phyloP scores from a whole-genome alignment of 441 rosid species.

The Lepidium campestre region DNA sequence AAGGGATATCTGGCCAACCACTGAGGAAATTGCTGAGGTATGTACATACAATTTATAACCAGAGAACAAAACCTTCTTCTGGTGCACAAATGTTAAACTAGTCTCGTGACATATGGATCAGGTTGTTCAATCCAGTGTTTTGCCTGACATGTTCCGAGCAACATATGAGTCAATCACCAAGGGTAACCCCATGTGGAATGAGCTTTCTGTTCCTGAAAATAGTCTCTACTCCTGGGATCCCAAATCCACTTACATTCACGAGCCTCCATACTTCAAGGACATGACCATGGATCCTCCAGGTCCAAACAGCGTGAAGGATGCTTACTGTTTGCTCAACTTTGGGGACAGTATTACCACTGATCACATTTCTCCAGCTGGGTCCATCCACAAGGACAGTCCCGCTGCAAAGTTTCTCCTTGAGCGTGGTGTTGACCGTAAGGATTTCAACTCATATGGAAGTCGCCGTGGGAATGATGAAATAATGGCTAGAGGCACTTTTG shows the following conservation, averaged over 20 bases:
- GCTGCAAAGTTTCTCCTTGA: slow-evolving; percentile 87
- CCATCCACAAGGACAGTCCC: slow-evolving; percentile 92
- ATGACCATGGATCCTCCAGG: slow-evolving; percentile 96
- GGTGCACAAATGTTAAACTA: neutral
- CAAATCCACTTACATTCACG: slow-evolving; percentile 81
- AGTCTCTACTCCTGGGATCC: slow-evolving; percentile 79
- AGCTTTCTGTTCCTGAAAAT: slow-evolving; percentile 62
- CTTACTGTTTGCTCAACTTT: slow-evolving; percentile 88
- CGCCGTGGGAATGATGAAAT: slow-evolving; percentile 96
- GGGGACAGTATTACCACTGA: slow-evolving; percentile 98
- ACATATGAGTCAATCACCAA: slow-evolving; percentile 85
- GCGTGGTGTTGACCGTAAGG: slow-evolving; percentile 78
- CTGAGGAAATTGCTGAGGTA: slow-evolving; percentile 79
- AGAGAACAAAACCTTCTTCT: neutral
- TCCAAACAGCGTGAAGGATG: slow-evolving; percentile 82
- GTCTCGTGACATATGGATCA: neutral
- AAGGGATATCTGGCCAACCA: slow-evolving; percentile 91
- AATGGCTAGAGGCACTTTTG: slow-evolving; percentile 96
- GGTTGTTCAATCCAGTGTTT: slow-evolving; percentile 83
- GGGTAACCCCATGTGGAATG: slow-evolving; percentile 94
- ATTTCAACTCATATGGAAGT: slow-evolving; percentile 96
- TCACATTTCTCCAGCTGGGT: slow-evolving; percentile 97
- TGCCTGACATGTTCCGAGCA: slow-evolving; percentile 92
- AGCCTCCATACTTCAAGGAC: slow-evolving; percentile 87
- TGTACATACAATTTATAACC: neutral